phyloP scores from a whole-genome alignment of 306 rosid genomes.

The Macrotyloma uniflorum region DNA sequence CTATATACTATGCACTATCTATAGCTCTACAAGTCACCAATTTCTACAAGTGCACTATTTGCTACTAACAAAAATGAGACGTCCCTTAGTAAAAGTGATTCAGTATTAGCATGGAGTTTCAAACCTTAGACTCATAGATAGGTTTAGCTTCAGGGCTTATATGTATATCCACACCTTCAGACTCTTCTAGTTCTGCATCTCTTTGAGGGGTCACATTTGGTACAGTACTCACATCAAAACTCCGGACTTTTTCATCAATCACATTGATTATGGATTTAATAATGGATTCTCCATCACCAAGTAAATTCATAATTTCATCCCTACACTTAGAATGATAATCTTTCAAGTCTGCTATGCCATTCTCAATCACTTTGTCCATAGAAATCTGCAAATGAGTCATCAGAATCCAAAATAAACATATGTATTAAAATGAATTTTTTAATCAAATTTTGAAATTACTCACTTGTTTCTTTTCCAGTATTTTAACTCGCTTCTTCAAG shows the following conservation, averaged over 20 bases:
- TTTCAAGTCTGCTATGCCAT: constrained; percentile 58
- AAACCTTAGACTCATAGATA: constrained; percentile 55
- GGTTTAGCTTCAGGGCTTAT: constrained; percentile 49
- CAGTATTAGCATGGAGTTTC: constrained; percentile 30
- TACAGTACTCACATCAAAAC: constrained; percentile 45
- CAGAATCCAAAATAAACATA: constrained; percentile 33
- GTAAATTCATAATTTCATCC: constrained; percentile 59
- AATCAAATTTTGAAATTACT: constrained; percentile 44
- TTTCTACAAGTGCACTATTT: constrained; percentile 16
- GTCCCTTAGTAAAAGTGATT: constrained; percentile 23
- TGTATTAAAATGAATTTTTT: constrained; percentile 19
- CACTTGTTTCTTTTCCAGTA: constrained; percentile 77
- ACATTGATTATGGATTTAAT: constrained; percentile 57
- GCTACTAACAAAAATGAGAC: constrained; percentile 6
- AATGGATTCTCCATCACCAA: constrained; percentile 65
- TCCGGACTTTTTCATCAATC: constrained; percentile 58
- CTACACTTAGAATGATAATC: constrained; percentile 60
- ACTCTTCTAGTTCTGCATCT: constrained; percentile 55
- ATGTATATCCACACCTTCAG: constrained; percentile 67
- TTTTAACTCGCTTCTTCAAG: constrained; percentile 70
- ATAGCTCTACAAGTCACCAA: constrained; percentile 1
- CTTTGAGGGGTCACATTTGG: constrained; percentile 46
- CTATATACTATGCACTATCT: background rate
- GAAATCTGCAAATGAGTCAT: constrained; percentile 60
- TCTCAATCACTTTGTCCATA: constrained; percentile 52